Evolutionary conservation across 1,284 basidiomycete species (phyloP).

Genomic region (Boletus smithii): DNA sequence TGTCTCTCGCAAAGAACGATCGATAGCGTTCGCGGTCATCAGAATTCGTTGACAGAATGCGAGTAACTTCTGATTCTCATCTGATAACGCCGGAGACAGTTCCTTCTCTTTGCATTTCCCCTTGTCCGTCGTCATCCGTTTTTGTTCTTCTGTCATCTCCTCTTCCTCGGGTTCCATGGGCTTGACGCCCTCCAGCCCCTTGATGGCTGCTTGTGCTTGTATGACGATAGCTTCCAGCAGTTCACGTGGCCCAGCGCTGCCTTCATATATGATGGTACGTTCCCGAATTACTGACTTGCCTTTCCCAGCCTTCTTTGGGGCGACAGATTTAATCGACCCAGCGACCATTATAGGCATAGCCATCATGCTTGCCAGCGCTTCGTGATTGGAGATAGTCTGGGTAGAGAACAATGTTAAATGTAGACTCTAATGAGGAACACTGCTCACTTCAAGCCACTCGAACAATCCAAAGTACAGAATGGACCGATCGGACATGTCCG

Average conservation of each 20-base stretch:
- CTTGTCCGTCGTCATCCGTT: conserved; percentile 62
- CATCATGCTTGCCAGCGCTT: conserved; percentile 89
- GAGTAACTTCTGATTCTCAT: conserved; percentile 66
- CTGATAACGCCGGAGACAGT: conserved; percentile 41
- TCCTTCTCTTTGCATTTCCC: conserved; percentile 63
- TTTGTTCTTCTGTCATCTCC: conserved; percentile 80
- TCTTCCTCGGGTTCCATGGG: conserved; percentile 44
- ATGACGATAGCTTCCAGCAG: conserved; percentile 85
- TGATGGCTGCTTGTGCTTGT: conserved; percentile 84
- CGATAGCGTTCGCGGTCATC: conserved; percentile 74
- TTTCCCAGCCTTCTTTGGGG: conserved; percentile 48
- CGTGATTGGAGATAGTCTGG: conserved; percentile 85
- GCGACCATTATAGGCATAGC: conserved; percentile 92
- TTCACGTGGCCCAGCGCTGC: conserved; percentile 83
- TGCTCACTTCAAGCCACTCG: conserved; percentile 82
- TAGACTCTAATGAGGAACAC: not conserved
- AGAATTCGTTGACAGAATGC: conserved; percentile 78
- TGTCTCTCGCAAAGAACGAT: conserved; percentile 77
- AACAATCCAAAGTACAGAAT: conserved; percentile 85
- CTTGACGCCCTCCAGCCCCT: conserved; percentile 71
- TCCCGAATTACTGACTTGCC: conserved; percentile 57
- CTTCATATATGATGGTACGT: conserved; percentile 82
- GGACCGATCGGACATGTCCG: conserved; percentile 87
- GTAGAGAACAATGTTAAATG: not conserved
- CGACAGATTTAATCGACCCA: conserved; percentile 60